phyloP scores from a whole-genome alignment of 139 green algal species.

The Asterochloris sp. region DNA sequence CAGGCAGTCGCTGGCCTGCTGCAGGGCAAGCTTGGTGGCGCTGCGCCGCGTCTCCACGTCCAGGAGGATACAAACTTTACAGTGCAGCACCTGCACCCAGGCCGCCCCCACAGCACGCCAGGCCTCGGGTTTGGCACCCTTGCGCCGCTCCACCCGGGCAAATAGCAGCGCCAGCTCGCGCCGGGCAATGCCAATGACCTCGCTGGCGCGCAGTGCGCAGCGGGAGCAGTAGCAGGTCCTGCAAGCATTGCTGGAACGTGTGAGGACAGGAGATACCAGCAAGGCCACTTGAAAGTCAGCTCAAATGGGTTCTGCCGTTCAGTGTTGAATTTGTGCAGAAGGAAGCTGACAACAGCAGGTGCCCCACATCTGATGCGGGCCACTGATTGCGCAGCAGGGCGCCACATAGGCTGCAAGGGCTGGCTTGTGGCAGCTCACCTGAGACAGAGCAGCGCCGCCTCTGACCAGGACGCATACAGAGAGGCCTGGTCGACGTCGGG shows the following conservation, averaged over 20 bases:
- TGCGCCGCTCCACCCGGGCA: conserved; percentile 34
- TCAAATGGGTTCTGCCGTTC: too few species aligned
- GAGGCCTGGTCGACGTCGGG: conserved; percentile 63
- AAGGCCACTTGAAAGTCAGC: too few species aligned
- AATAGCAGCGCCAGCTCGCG: conserved; percentile 49
- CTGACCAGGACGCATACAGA: conserved; percentile 65
- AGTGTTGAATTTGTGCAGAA: too few species aligned
- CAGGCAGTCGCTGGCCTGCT: conserved; percentile 58
- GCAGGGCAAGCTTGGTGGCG: conserved; percentile 50
- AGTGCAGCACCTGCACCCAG: conserved; percentile 54
- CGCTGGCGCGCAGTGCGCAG: conserved; percentile 54
- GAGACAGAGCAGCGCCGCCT: conserved; percentile 65
- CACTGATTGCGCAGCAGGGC: too few species aligned
- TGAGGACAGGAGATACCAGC: too few species aligned
- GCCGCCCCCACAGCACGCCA: conserved; percentile 39
- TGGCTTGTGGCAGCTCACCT: conserved; percentile 19
- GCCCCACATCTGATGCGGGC: too few species aligned
- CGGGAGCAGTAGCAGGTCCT: conserved; percentile 61
- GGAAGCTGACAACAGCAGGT: too few species aligned
- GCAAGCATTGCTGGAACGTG: neutral
- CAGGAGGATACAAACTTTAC: conserved; percentile 63
- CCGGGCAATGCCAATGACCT: conserved; percentile 60
- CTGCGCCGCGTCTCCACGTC: conserved; percentile 53
- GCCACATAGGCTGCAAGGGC: too few species aligned
- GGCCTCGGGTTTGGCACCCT: conserved; percentile 2